Evolutionary conservation across 768 basidiomycete species (phyloP).

Genomic region (Podaxis rugospora): DNA sequence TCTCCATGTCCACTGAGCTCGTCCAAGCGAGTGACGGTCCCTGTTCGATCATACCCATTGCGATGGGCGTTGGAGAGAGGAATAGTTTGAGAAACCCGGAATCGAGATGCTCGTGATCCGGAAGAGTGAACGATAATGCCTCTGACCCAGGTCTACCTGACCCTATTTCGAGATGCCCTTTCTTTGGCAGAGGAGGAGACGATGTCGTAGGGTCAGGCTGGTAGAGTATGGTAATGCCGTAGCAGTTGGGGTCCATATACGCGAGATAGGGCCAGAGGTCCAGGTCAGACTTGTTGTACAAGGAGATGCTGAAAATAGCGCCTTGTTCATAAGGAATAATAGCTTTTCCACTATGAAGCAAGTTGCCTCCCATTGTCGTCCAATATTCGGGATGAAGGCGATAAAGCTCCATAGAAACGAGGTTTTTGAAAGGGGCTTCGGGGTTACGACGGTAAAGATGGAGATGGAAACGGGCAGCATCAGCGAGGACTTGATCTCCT

Average conservation of each 20-base stretch:
- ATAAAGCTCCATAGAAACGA: conserved; percentile 51
- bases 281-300: conserved; percentile 45
- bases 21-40: conserved; percentile 18
- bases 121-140: conserved; percentile 40
- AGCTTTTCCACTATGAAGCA: conserved; percentile 44
- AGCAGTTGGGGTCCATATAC: conserved; percentile 55
- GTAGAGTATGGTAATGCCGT: conserved; percentile 52
- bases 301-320: conserved; percentile 41
- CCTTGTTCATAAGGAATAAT: conserved; percentile 37
- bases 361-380: conserved; percentile 38
- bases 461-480: conserved; percentile 55
- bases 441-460: conserved; percentile 52
- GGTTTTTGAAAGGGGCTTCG: conserved; percentile 37
- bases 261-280: conserved; percentile 63
- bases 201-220: conserved; percentile 35
- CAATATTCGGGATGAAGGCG: conserved; percentile 41
- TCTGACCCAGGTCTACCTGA: conserved; percentile 40
- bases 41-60: conserved; percentile 48
- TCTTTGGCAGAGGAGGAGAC: conserved; percentile 40
- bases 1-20: conserved; percentile 7
- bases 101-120: conserved; percentile 31
- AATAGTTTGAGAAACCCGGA: conserved; percentile 57
- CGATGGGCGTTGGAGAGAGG: conserved; percentile 45
- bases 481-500: conserved; percentile 40
- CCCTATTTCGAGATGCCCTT: conserved; percentile 34